phyloP scores from a whole-genome alignment of 2,329 filamentous ascomycete genomes.

The Fusarium hainanense region DNA sequence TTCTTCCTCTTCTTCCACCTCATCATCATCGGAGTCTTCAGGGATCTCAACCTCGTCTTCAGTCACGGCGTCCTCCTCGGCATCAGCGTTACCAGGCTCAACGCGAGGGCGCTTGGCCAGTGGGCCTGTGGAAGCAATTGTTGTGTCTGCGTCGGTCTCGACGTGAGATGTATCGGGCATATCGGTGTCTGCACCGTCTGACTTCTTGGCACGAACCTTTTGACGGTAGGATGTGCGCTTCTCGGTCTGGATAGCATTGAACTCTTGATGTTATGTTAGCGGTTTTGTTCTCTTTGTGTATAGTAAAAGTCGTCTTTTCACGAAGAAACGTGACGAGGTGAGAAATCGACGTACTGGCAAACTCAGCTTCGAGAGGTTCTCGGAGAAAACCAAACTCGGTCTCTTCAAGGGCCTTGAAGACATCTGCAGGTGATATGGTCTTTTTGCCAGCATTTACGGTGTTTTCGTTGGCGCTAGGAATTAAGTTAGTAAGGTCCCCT shows the following conservation, averaged over 20 bases:
- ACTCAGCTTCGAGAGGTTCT: constrained; percentile 76
- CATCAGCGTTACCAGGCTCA: constrained; percentile 54
- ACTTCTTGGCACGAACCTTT: constrained; percentile 74
- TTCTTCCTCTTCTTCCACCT: constrained; percentile 59
- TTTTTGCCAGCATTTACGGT: constrained; percentile 76
- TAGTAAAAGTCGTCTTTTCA: background rate
- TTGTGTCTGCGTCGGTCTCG: constrained; percentile 49
- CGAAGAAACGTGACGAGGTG: background rate
- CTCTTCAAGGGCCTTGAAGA: constrained; percentile 81
- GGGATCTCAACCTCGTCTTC: constrained; percentile 59
- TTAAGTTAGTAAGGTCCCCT: constrained; percentile 6
- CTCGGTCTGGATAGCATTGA: constrained; percentile 77
- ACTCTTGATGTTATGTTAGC: constrained; percentile 60
- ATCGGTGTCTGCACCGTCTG: constrained; percentile 50
- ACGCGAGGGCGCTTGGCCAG: constrained; percentile 60
- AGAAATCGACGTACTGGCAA: constrained; percentile 69
- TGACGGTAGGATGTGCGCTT: constrained; percentile 80
- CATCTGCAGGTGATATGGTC: constrained; percentile 80
- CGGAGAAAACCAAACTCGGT: constrained; percentile 80
- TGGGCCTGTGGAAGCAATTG: constrained; percentile 47
- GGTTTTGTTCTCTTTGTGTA: background rate
- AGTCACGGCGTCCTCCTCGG: constrained; percentile 51
- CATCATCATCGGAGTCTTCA: constrained; percentile 60
- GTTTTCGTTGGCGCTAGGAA: constrained; percentile 75
- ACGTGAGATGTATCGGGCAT: constrained; percentile 51